Evolutionary conservation across 768 basidiomycete genomes (phyloP), one percentile per base, ranked within the genome.

Genomic region (Suillus variegatus): DNA sequence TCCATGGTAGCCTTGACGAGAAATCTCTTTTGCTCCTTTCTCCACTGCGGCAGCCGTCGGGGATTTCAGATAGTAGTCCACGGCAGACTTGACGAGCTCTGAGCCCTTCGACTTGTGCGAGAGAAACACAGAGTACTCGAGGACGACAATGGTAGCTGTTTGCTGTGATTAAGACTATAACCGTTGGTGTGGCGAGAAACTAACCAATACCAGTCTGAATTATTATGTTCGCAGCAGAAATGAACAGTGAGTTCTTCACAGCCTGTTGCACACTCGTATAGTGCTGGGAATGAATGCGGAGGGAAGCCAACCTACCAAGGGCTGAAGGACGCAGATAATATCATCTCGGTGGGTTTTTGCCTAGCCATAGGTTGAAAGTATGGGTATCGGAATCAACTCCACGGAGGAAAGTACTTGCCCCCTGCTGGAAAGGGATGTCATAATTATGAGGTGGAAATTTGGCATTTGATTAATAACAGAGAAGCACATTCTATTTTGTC

Each of bases 341-440:
- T 1, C 2, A 0, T 16, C 2, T 28, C 3, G 28, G 7, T 2
- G 0, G 16, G 2, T 52, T 0, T 1, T 0, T 2, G 0, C 8
- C 25, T 52, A 18, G 16, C 6, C 7, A 28, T 8, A 14, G 25
- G 16, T 52, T 3, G 7, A 28, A 32, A 9, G 51, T 28, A 16
- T 51, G 12, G 25, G 28, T 4, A 28, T 28, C 25, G 5, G 16
- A 51, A 51, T 25, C 14, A 51, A 51, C 14, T 28, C 49, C 6
- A 6, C 13, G 25, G 13, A 51, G 7, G 0, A 13, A 16, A 28
- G 25, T 16, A 28, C 49, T 51, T 51, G 25, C 49, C 12, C 2
- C 6, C 49, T 51, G 25, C 6, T 2, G 14, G 14, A 51, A 51
- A 51, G 49, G 13, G 14, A 49, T 25, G 22, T 51, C 49, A 51